phyloP scores from a whole-genome alignment of 306 rosid genomes.

The Castanopsis chinensis region DNA sequence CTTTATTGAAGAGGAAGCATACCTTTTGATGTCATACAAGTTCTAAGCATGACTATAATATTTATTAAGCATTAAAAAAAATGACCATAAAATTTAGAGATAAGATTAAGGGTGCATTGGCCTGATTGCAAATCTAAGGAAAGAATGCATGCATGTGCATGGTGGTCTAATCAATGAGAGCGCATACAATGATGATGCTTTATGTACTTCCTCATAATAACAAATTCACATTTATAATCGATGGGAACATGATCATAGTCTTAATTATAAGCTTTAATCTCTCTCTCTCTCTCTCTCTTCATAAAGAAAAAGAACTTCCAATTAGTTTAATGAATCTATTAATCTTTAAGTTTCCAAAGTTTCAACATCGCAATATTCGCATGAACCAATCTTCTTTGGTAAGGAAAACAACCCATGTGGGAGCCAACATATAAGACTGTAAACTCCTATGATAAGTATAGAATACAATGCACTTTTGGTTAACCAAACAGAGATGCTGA shows the following conservation, averaged over 20 bases:
- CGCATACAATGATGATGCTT: slow-evolving; percentile 12
- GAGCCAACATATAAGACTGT: slow-evolving; percentile 41
- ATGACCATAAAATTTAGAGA: too few species aligned
- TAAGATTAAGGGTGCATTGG: background rate
- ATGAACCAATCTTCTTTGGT: slow-evolving; percentile 28
- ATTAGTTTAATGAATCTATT: background rate
- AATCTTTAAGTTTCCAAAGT: slow-evolving; percentile 23
- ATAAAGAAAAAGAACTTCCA: background rate
- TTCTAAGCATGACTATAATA: background rate
- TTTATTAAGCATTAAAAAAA: background rate
- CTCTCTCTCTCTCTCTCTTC: background rate
- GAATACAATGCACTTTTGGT: slow-evolving; percentile 30
- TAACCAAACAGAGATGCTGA: slow-evolving; percentile 42
- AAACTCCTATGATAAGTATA: slow-evolving; percentile 22
- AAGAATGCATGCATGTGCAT: slow-evolving; percentile 51
- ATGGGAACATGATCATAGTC: slow-evolving; percentile 14
- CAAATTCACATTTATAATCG: background rate
- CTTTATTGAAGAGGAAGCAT: too few species aligned
- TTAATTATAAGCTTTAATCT: background rate
- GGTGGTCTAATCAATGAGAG: slow-evolving; percentile 26
- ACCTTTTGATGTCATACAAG: too few species aligned
- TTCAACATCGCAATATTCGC: slow-evolving; percentile 18
- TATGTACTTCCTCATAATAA: background rate
- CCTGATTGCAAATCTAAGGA: slow-evolving; percentile 16
- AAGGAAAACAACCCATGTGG: slow-evolving; percentile 71